Conservation (phyloP, 495 filamentous ascomycete genomes). For the Peziza echinospora region DNA sequence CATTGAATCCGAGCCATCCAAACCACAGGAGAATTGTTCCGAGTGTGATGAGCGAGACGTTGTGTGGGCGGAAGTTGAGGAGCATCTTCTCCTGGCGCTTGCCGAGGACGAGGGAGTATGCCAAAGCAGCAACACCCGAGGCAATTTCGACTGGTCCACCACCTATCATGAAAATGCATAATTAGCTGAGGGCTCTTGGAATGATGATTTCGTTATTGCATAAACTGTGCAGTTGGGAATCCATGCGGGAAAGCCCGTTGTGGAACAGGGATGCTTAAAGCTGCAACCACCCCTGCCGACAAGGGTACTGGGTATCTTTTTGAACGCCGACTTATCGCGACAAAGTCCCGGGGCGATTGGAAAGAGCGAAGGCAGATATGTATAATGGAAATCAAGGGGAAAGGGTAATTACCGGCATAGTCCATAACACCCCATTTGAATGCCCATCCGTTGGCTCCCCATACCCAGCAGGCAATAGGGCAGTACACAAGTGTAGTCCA, state of each 20-base stretch:
- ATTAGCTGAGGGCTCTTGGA: too few species aligned
- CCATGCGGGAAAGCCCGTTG: too few species aligned
- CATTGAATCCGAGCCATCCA: constrained; percentile 97
- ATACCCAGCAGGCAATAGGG: constrained; percentile 84
- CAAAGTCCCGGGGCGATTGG: too few species aligned
- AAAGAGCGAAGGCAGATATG: too few species aligned
- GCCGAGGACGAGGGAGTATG: constrained; percentile 88
- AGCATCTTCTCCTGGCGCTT: constrained; percentile 99
- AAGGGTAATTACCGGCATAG: constrained; percentile 47
- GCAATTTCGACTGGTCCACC: constrained; percentile 96
- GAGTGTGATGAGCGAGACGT: constrained; percentile 89
- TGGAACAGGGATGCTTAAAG: too few species aligned
- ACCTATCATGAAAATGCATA: constrained; percentile 3
- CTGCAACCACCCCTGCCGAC: background rate
- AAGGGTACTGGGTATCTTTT: background rate
- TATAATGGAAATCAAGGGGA: background rate
- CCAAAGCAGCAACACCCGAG: constrained; percentile 77
- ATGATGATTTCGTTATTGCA: constrained; percentile 1
- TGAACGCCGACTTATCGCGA: background rate
- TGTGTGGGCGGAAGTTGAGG: constrained; percentile 80
- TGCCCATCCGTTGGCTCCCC: constrained; percentile 86
- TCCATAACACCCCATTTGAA: constrained; percentile 84
- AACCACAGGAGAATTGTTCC: constrained; percentile 95
- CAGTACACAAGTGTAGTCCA: constrained; percentile 98
- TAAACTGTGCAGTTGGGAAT: too few species aligned